phyloP scores from a whole-genome alignment of 108 stramenopile species.

The Phaeodactylum tricornutum region DNA sequence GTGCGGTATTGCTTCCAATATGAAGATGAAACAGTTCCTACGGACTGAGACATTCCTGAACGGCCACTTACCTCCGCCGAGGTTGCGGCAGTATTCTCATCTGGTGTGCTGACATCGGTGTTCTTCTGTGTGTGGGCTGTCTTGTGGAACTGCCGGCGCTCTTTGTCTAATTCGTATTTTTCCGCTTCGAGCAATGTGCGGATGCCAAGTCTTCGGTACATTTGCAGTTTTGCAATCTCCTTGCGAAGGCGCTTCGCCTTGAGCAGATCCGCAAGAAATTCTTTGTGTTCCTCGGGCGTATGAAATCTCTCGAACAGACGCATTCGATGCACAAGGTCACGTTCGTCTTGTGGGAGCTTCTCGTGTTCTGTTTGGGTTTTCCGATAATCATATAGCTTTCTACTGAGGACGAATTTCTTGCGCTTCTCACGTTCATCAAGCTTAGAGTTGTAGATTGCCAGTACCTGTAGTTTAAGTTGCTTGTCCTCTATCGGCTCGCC shows the following conservation, averaged over 20 bases:
- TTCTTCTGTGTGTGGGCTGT: conserved; percentile 47
- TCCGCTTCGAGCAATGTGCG: conserved; percentile 71
- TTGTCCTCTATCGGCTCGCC: conserved; percentile 70
- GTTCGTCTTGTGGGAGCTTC: conserved; percentile 74
- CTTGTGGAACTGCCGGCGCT: conserved; percentile 65
- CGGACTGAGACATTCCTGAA: background rate
- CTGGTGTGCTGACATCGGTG: conserved; percentile 18
- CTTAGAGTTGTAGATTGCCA: conserved; percentile 82
- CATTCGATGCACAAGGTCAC: conserved; percentile 79
- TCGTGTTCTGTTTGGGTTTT: conserved; percentile 54
- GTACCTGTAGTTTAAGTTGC: conserved; percentile 80
- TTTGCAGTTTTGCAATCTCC: conserved; percentile 92
- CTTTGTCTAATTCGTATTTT: conserved; percentile 75
- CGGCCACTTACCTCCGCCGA: background rate
- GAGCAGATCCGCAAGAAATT: conserved; percentile 70
- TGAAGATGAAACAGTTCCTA: conserved; percentile 8
- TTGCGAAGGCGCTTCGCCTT: conserved; percentile 78
- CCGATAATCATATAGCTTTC: conserved; percentile 71
- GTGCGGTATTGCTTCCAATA: conserved; percentile 32
- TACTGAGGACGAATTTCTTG: conserved; percentile 73
- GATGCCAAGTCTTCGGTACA: conserved; percentile 82
- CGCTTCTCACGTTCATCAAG: conserved; percentile 81
- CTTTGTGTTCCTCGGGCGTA: conserved; percentile 76
- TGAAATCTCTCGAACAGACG: conserved; percentile 89
- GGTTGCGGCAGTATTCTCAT: background rate